Percentiles rank a stretch among this genome's conserved stretches.
phyloP scores from a whole-genome alignment of 805 yeast species.

The Candida stauntonica region DNA sequence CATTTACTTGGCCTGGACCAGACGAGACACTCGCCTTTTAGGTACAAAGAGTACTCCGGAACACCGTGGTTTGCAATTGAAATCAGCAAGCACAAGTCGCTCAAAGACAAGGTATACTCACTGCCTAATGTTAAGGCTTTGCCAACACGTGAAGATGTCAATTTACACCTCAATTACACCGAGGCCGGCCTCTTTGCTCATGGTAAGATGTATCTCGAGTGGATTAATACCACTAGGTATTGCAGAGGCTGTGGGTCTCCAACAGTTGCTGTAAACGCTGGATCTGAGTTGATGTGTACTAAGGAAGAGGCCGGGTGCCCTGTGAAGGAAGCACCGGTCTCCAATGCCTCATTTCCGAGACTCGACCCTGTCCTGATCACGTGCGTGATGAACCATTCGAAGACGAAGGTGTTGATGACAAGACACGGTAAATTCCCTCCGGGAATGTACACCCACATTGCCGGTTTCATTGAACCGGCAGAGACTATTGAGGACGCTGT shows the following conservation, averaged over 20 bases:
- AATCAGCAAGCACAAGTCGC: constrained; percentile 32
- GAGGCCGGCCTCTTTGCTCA: constrained; percentile 75
- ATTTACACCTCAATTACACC: constrained; percentile 24
- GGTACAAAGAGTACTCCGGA: constrained; percentile 50
- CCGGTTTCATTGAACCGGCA: constrained; percentile 95
- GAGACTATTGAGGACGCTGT: constrained; percentile 90
- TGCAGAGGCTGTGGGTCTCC: constrained; percentile 85
- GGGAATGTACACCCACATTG: constrained; percentile 75
- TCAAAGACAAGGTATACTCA: constrained; percentile 8
- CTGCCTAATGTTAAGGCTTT: constrained; percentile 9
- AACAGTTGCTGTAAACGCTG: constrained; percentile 61
- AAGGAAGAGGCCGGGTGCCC: constrained; percentile 16
- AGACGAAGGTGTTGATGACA: constrained; percentile 64
- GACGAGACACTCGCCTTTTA: constrained; percentile 34
- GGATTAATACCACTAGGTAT: constrained; percentile 68
- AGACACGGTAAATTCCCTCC: constrained; percentile 50
- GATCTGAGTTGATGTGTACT: constrained; percentile 53
- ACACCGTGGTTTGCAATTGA: constrained; percentile 65
- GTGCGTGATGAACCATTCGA: constrained; percentile 62
- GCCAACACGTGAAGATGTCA: constrained; percentile 21
- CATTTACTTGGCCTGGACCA: constrained; percentile 42
- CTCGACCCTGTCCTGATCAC: constrained; percentile 86
- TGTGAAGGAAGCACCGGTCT: constrained; percentile 36
- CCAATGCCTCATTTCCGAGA: constrained; percentile 90
- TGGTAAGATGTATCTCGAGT: constrained; percentile 79